Conservation (phyloP, 2,329 filamentous ascomycete species). For the Microdochium paspali region DNA sequence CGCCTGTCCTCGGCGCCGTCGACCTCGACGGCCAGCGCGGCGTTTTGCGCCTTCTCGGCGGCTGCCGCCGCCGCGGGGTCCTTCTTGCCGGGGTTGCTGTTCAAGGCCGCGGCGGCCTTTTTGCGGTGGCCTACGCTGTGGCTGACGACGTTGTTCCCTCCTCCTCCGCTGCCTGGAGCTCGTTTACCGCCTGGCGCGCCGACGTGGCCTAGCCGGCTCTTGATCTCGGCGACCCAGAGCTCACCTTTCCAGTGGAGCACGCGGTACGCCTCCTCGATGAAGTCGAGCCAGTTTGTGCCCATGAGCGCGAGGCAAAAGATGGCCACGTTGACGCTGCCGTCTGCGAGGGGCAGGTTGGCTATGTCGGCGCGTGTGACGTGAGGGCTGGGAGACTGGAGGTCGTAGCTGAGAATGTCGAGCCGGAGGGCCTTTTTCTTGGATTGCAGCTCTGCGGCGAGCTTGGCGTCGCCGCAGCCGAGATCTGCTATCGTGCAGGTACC, state of each 20-base stretch:
- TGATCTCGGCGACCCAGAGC: constrained; percentile 96
- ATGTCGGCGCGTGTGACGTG: constrained; percentile 87
- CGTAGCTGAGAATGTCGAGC: constrained; percentile 73
- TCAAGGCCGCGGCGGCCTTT: constrained; percentile 30
- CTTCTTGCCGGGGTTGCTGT: constrained; percentile 37
- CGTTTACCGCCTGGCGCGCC: constrained; percentile 30
- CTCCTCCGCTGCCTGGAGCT: constrained; percentile 29
- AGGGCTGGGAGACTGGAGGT: constrained; percentile 68
- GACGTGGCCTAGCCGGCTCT: constrained; percentile 71
- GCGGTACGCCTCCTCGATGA: constrained; percentile 91
- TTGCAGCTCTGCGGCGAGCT: constrained; percentile 62
- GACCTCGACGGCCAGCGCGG: constrained; percentile 56
- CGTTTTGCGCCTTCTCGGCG: constrained; percentile 33
- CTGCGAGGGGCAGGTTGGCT: constrained; percentile 65
- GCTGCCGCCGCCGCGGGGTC: constrained; percentile 22
- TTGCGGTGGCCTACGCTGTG: constrained; percentile 66
- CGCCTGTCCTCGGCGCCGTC: constrained; percentile 55
- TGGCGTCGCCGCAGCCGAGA: constrained; percentile 86
- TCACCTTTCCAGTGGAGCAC: constrained; percentile 90
- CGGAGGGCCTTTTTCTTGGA: constrained; percentile 55
- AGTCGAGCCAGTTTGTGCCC: constrained; percentile 97
- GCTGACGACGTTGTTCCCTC: constrained; percentile 32
- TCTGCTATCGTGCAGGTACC: constrained; percentile 76
- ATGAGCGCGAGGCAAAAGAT: constrained; percentile 96
- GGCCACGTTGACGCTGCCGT: constrained; percentile 72